Evolutionary conservation across 768 basidiomycete species (phyloP), one percentile per base, ranked within the genome.

Genomic region (Boletus insuetus): DNA sequence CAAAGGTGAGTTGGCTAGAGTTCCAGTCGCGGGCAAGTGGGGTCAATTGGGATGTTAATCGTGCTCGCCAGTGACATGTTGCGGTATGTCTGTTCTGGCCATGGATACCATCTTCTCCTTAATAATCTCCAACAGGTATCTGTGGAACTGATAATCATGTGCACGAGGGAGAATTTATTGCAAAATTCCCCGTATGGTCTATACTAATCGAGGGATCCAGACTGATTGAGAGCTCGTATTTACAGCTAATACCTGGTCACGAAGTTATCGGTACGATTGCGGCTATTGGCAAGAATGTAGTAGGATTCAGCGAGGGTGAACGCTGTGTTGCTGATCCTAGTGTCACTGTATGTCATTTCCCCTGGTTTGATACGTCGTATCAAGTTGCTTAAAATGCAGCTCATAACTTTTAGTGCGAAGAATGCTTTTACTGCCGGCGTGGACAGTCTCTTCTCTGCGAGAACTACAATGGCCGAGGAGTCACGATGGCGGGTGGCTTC

Each of bases 371-470:
- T 26, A 19, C 29, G 44, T 9, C 8, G n/a, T 16, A 1, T 13
- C 8, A 7, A 31, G 43, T 45, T n/a, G 24, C 19, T 16, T 4
- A 17, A 19, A 31, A 10, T 12, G 4, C 16, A 16, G 26, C 19
- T 40, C 35, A 7, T 6, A 12, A 39, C 29, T 14, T 46, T 31
- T 20, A 90, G 87, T 94, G 91, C 74, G 86, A 85, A 17, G 78
- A 75, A 56, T 94, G 92, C 72, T 91, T 91, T 74, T 91, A 83
- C 74, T 94, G 92, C 70, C 83, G 90, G 46, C 82, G 89, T 39
- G 91, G 90, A 17, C 74, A 88, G 64, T 79, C 82, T 14, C 76
- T 93, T 9, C 76, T 91, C 49, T 94, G 92, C 73, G 91, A 94
- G 71, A 80, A 91, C 73, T 92, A 90, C 71, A 76, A 83, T 54